Evolutionary conservation across 495 filamentous ascomycete species (phyloP).

Genomic region (Xylaria longipes): DNA sequence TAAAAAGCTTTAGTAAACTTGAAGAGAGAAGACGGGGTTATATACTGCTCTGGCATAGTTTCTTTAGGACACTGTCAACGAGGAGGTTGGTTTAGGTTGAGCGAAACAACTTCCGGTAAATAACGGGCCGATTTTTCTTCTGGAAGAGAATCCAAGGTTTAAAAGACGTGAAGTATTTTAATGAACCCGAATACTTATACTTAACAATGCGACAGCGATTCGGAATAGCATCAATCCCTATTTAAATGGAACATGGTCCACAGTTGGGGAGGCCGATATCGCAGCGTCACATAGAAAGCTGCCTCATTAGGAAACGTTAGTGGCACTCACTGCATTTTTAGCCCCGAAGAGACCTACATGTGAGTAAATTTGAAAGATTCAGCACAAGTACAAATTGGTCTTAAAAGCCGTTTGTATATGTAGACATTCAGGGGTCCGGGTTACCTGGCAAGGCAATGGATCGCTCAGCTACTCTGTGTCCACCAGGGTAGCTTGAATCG

Average conservation of each 20-base stretch:
- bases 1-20: background rate
- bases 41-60: constrained; percentile 19
- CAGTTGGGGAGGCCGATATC: constrained; percentile 13
- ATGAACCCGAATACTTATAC: background rate
- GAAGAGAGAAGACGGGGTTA: background rate
- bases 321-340: no score
- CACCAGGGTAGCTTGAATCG: background rate
- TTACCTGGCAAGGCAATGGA: background rate
- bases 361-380: no score
- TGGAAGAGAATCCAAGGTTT: background rate
- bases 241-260: background rate
- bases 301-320: constrained; percentile 3
- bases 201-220: background rate
- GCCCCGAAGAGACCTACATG: background rate
- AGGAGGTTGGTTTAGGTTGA: background rate
- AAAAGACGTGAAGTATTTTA: background rate
- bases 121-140: background rate
- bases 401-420: background rate
- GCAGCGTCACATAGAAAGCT: background rate
- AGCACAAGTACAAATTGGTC: no score
- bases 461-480: background rate
- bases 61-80: background rate
- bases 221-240: background rate
- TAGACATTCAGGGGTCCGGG: background rate
- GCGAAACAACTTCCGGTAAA: background rate